phyloP scores from a whole-genome alignment of 2,329 filamentous ascomycete genomes.

The Paecilomyces dactylethromorphus region DNA sequence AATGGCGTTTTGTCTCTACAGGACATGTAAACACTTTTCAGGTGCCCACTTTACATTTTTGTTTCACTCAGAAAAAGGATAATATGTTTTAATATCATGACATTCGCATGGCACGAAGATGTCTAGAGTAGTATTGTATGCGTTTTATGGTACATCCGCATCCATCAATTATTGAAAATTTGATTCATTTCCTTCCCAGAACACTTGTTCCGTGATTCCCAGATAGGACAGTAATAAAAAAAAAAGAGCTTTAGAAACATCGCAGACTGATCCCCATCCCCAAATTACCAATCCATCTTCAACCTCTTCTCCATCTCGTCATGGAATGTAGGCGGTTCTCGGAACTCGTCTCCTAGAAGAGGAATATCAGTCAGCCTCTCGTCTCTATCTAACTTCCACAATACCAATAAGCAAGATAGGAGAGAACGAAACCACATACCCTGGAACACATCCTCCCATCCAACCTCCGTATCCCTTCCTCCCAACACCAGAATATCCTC shows the following conservation, averaged over 20 bases:
- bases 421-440: slow-evolving; percentile 42
- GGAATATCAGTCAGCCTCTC: slow-evolving; percentile 5
- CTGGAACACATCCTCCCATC: slow-evolving; percentile 90
- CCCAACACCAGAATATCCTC: slow-evolving; percentile 70
- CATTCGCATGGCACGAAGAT: not conserved
- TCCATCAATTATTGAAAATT: not conserved
- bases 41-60: not conserved
- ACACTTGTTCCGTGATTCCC: not conserved
- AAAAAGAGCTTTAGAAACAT: not conserved
- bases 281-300: slow-evolving; percentile 56
- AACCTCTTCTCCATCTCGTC: slow-evolving; percentile 91
- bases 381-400: slow-evolving; percentile 4
- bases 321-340: slow-evolving; percentile 67
- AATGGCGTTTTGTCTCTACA: not conserved
- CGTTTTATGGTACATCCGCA: slow-evolving; percentile 5
- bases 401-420: slow-evolving; percentile 2
- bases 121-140: slow-evolving; percentile 4
- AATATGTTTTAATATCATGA: not conserved
- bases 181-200: not conserved
- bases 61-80: not conserved
- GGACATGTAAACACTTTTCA: not conserved
- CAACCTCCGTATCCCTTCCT: slow-evolving; percentile 68
- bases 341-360: slow-evolving; percentile 57
- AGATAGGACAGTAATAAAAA: not conserved
- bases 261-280: not conserved